phyloP scores from a whole-genome alignment of 345 rosid genomes.

The Aquilaria malaccensis region DNA sequence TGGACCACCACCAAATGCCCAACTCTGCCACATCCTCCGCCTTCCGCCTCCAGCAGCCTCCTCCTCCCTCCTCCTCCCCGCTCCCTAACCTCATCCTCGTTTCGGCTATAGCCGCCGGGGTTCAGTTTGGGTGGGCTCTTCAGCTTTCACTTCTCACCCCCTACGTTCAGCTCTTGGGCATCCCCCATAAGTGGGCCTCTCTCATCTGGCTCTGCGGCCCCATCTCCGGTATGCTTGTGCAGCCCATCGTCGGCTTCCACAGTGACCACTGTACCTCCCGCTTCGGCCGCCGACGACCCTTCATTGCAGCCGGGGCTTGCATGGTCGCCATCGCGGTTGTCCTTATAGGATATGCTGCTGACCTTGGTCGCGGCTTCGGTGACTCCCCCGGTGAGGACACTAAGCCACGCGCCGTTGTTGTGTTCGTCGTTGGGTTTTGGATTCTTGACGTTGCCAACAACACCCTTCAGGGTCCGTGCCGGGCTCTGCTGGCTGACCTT shows the following conservation, averaged over 20 bases:
- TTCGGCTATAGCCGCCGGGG: slow-evolving; percentile 57
- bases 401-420: slow-evolving; percentile 45
- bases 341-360: slow-evolving; percentile 60
- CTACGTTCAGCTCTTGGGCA: slow-evolving; percentile 56
- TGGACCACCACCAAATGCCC: too few relatives aligned
- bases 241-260: slow-evolving; percentile 62
- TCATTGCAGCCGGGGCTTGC: slow-evolving; percentile 40
- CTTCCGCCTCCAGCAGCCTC: slow-evolving; percentile 4
- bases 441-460: slow-evolving; percentile 73
- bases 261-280: slow-evolving; percentile 57
- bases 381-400: slow-evolving; percentile 18
- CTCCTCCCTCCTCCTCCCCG: neutral
- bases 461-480: slow-evolving; percentile 29
- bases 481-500: slow-evolving; percentile 54
- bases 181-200: slow-evolving; percentile 63
- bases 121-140: slow-evolving; percentile 74
- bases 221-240: slow-evolving; percentile 63
- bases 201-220: slow-evolving; percentile 79
- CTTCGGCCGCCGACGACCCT: slow-evolving; percentile 68
- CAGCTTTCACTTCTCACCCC: slow-evolving; percentile 77
- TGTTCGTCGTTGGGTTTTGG: slow-evolving; percentile 66
- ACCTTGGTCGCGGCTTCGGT: slow-evolving; percentile 43
- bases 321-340: slow-evolving; percentile 45
- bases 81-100: slow-evolving; percentile 32
- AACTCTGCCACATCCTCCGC: neutral